Conservation (phyloP, 192 early-diverging fungal genomes). For the Ambispora gerdemannii region DNA sequence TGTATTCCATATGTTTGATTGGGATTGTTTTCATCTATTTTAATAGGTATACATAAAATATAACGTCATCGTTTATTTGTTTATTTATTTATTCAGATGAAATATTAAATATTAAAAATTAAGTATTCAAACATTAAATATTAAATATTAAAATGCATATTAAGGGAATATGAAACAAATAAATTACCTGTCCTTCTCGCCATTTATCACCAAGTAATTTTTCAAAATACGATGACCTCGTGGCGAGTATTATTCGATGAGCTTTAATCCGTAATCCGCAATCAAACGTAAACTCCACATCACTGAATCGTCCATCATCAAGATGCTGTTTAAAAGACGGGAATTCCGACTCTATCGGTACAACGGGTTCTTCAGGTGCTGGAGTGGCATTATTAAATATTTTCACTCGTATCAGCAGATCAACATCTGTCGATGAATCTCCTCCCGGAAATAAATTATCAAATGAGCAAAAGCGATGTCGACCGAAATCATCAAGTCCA, state of each 20-base stretch:
- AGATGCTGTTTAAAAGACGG: conserved; percentile 22
- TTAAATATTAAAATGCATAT: too few species aligned
- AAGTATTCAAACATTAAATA: too few species aligned
- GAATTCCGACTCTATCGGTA: conserved; percentile 7
- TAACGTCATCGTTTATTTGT: too few species aligned
- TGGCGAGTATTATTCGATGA: conserved; percentile 29
- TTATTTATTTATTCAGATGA: too few species aligned
- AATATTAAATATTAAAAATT: too few species aligned
- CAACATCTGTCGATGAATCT: conserved; percentile 16
- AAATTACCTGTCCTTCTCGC: conserved; percentile 27
- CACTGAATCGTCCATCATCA: conserved; percentile 25
- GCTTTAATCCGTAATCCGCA: conserved; percentile 27
- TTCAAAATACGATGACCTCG: conserved; percentile 29
- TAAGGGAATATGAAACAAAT: too few species aligned
- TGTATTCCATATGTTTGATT: conserved; percentile 28
- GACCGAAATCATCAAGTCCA: conserved; percentile 30
- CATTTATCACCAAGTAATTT: conserved; percentile 29
- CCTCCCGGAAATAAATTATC: conserved; percentile 27
- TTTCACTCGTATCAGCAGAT: conserved; percentile 22
- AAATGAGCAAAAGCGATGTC: conserved; percentile 29
- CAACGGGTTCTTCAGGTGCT: conserved; percentile 7
- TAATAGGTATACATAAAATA: too few species aligned
- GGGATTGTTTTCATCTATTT: conserved; percentile 24
- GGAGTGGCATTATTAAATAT: conserved; percentile 15
- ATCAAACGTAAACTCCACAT: conserved; percentile 29